Evolutionary conservation across 352 stramenopile species (phyloP), one percentile per base, ranked within the genome.

Genomic region (Thraustochytrium sp.): DNA sequence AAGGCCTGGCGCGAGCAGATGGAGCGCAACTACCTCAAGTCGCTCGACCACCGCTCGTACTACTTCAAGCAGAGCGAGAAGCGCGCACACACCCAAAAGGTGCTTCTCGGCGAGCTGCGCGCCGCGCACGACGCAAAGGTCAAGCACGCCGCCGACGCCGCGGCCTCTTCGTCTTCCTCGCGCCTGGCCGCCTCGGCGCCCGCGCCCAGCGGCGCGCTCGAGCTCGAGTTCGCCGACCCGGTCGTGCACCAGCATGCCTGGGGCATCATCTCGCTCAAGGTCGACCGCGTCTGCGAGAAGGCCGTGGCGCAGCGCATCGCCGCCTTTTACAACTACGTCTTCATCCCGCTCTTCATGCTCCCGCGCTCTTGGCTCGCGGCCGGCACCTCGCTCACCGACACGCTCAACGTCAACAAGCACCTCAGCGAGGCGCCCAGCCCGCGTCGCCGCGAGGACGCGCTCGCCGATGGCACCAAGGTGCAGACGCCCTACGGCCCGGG

Each of bases 61-160:
- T 98, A 98, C 86, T 99, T 98, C 88, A 96, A 97, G 86, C 94
- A 97, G 62, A 96, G 94, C 75, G 97, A 99, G 87, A 99, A 99
- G 90, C 97, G 97, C 85, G 92, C 94, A 23, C 97, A 94, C 42
- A 97, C 92, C 62, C 94, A 96, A 82, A 98, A 98, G 86, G 93
- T 92, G 62, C 88, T 99, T 46, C 85, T 98, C 36, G 46, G 44
- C 11, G 68, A 80, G 51, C 48, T 80, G 16, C 59, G 59, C 40
- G 59, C 42, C 21, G 59, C 59, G 40, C 59, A 72, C 40, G 46
- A 44, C 36, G 59, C 59, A n/a, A 80, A 80, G 68, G 68, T 26
- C 31, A 61, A 64, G 48, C 3, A 37, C 34, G 68, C 63, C 2
- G 48, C 48, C 16, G 48, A 55, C 48, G 16, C 48, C n/a, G n/a